Conservation (phyloP, 768 basidiomycete species). For the Tylopilus vinaceipallidus region DNA sequence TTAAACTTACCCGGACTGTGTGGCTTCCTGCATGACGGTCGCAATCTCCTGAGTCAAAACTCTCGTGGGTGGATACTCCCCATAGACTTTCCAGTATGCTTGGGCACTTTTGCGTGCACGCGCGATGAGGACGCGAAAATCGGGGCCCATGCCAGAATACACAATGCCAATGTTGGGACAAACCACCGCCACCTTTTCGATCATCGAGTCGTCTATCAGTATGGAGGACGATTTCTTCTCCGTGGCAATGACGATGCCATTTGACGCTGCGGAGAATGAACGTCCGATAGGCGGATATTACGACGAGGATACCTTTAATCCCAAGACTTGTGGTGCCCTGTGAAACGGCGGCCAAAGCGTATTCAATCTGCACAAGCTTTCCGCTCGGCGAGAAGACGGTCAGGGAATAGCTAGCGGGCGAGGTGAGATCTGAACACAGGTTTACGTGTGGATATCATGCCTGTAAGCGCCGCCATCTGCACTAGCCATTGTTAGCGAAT, state of each 20-base stretch:
- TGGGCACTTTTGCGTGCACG: constrained; percentile 98
- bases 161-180: constrained; percentile 99
- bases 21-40: constrained; percentile 98
- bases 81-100: constrained; percentile 99
- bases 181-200: constrained; percentile 95
- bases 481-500: constrained; percentile 59
- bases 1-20: constrained; percentile 86
- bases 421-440: constrained; percentile 20
- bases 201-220: constrained; percentile 95
- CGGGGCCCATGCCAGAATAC: constrained; percentile 99
- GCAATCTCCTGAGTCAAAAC: constrained; percentile 97
- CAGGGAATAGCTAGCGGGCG: constrained; percentile 79
- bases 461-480: constrained; percentile 83
- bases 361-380: constrained; percentile 99
- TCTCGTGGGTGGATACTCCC: constrained; percentile 96
- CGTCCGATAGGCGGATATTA: constrained; percentile 25
- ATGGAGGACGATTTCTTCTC: constrained; percentile 99
- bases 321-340: constrained; percentile 96
- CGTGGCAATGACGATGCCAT: constrained; percentile 98
- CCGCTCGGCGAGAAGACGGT: constrained; percentile 99
- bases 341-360: constrained; percentile 94
- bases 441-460: constrained; percentile 32
- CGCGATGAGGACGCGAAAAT: constrained; percentile 91
- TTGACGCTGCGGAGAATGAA: constrained; percentile 66
- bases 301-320: constrained; percentile 77